phyloP scores from a whole-genome alignment of 148 eudicot species.

The Vaccinium corymbosum region DNA sequence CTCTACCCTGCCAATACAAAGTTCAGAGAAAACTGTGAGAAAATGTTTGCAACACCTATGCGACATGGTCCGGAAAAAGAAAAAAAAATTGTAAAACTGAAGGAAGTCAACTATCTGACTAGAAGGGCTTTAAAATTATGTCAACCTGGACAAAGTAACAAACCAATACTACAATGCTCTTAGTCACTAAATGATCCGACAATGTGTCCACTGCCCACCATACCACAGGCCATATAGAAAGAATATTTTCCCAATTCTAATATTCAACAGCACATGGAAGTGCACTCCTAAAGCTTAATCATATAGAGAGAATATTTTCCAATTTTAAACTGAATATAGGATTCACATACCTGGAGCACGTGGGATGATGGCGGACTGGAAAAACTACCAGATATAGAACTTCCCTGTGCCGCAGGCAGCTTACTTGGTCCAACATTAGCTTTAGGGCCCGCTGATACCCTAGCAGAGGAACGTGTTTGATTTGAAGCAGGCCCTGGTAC shows the following conservation, averaged over 20 bases:
- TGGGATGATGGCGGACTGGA: slow-evolving; percentile 39
- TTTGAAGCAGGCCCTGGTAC: slow-evolving; percentile 37
- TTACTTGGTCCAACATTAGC: slow-evolving; percentile 47
- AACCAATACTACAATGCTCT: background rate
- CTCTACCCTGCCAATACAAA: slow-evolving; percentile 45
- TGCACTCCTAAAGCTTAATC: background rate
- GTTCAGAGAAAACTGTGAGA: background rate
- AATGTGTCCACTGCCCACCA: background rate
- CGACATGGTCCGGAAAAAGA: no score
- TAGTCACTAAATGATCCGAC: background rate
- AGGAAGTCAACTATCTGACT: background rate
- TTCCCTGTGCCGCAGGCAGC: slow-evolving; percentile 37
- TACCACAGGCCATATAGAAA: background rate
- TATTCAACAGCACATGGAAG: background rate
- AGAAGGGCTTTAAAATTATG: background rate
- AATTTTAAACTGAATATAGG: background rate
- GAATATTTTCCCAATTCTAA: background rate
- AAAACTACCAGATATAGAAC: slow-evolving; percentile 31
- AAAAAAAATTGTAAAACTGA: background rate
- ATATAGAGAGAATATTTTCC: background rate
- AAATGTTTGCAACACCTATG: background rate
- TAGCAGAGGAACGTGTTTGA: slow-evolving; percentile 28
- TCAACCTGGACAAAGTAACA: background rate
- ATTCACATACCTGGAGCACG: slow-evolving; percentile 51
- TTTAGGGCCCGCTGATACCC: slow-evolving; percentile 40